Conservation (phyloP, 164 flowering plant species). For the Stephania cephalantha region DNA sequence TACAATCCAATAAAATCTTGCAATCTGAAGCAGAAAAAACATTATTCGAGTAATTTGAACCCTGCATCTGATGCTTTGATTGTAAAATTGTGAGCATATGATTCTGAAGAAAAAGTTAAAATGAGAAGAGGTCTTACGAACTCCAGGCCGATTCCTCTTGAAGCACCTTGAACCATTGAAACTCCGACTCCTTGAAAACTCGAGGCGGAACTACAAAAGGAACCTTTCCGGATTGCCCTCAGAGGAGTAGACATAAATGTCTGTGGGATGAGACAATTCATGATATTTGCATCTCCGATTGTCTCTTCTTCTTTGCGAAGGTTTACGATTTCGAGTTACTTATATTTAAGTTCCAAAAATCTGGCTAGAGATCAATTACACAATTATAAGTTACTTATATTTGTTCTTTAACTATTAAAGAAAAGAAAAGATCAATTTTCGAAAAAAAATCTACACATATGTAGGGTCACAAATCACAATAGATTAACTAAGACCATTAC, state of each 20-base stretch:
- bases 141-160: constrained; percentile 45
- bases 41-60: neutral
- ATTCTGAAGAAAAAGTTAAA: neutral
- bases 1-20: no score
- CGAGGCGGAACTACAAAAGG: constrained; percentile 18
- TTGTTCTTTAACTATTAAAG: no score
- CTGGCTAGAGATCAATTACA: no score
- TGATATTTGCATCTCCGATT: neutral
- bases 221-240: constrained; percentile 13
- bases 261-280: neutral
- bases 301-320: no score
- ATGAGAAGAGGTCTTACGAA: constrained; percentile 25
- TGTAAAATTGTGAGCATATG: neutral
- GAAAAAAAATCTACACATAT: no score
- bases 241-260: constrained; percentile 3
- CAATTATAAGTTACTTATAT: no score
- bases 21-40: neutral
- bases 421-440: no score
- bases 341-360: no score
- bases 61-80: neutral
- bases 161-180: constrained; percentile 46
- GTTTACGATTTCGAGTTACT: no score
- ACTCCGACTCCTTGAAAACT: constrained; percentile 24
- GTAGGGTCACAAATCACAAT: no score
- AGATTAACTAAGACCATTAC: no score